Base-by-base conservation (phyloP, 441 rosid species). In the Gossypium lobatum region DNA sequence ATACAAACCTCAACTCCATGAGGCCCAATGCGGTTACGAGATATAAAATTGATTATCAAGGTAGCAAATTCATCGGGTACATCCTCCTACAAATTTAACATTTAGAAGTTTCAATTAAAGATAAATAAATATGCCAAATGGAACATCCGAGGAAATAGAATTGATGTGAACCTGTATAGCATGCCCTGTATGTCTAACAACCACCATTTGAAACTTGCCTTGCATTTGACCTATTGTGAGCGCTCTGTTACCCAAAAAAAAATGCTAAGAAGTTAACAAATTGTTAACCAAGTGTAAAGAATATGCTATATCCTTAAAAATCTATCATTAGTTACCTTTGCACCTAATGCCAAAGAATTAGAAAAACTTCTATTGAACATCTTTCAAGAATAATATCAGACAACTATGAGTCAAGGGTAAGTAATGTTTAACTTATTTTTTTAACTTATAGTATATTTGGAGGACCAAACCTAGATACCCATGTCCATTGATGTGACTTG, bases 201-300 rank as follows among this genome's bases (percentile, higher is more conserved):
- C 95, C 48, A 93, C 91, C 98, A 95, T 91, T 81, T 95, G 99
- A 81, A 95, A 95, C 82, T 95, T 95, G 77, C 99, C 99, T 93
- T 93, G 98, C 99, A 95, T 95, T 85, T 93, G 98, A 62, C 97
- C 97, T 65, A 95, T 95, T 70, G 99, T 93, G 60, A 93, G 97
- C 54, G 91, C 73, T 82, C 99, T 95, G 85, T 76, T 45, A 69
- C 73, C 39, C 45, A 61, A 77, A 66, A 58, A 58, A 58, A 59
- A 80, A 50, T 2, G 16, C 46, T 54, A 31, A 61, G 34, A 74
- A 73, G 70, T 48, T 45, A 46, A 26, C 53, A 68, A 34, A 34
- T 63, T 61, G 54, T 31, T 6, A 2, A 68, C 10, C 28, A 34
- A n/a, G 37, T 8, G 48, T 34, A 39, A 45, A 20, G 17, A 20